Base-by-base conservation (phyloP, 2,329 filamentous ascomycete genomes). In the Cyphellophora europaea region DNA sequence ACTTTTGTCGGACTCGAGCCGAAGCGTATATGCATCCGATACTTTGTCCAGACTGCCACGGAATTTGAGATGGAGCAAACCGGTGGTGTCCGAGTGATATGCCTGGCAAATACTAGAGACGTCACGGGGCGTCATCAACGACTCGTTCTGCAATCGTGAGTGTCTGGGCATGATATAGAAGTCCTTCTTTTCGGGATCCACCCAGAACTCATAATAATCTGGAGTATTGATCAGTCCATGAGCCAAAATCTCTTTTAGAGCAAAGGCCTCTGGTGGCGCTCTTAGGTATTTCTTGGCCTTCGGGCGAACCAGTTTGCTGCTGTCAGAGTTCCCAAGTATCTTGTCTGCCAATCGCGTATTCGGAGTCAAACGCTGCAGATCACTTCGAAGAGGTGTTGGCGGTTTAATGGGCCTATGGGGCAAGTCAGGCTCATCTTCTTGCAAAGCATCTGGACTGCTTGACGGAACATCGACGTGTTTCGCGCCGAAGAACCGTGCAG, bases 1-100 rank as follows among this genome's bases (percentile, higher is more conserved):
- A 5, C 11, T 13, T 28, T 39, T 33, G 6, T 36, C 14, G 8
- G 42, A 44, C 11, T 32, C 25, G 14, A 47, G 41, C 18, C 28
- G 35, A 10, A 47, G 35, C 36, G 11, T 44, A 35, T 25, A 25
- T 25, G 21, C 8, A 25, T 25, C 21, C n/a, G 21, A 25, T 8
- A 25, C 8, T 25, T 8, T n/a, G 21, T 12, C 5, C 18, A 5
- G 8, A 42, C 19, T 4, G 27, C 10, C 30, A 34, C 32, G 2
- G 32, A n/a, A 32, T 11, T 13, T 16, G 5, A 10, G 14, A 30
- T 38, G 29, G 30, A 15, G 33, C 12, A 42, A 11, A 47, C 19
- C 6, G 31, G n/a, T 14, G 27, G 12, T 13, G 44, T 40, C 27
- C 42, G 36, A 13, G 29, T 18, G 18, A 44, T 25, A 11, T 14